Evolutionary conservation across 306 rosid genomes (phyloP), one percentile per base, ranked within the genome.

Genomic region (Cicer yamashitae): DNA sequence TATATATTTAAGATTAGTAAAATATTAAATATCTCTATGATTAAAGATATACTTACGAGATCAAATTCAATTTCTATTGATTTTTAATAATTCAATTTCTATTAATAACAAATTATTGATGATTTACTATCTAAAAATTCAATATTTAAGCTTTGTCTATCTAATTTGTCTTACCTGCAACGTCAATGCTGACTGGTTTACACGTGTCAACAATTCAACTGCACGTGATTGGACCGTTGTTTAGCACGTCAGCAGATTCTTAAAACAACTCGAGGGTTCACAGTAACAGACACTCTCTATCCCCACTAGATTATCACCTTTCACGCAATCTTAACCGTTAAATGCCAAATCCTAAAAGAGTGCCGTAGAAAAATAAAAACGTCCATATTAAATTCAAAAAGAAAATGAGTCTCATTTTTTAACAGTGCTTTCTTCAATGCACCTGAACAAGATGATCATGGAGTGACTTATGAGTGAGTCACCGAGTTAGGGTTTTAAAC

Each of bases 401-500:
- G 37, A 56, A 56, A 56, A 56, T 4, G 34, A 10, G 62, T 4
- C 22, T 56, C 14, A 56, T 34, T 56, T 56, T 56, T 45, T 9
- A 5, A 45, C 50, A 12, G 50, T 6, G 12, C 6, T 12, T 10
- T 48, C 17, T 47, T 57, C 68, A 39, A 22, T n/a, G 3, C 50
- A 39, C 69, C 47, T 63, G 47, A 38, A 38, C 12, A 61, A 63
- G 4, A 63, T 15, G 13, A 39, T 17, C 69, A 63, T 63, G 69
- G 50, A 63, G 25, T 7, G 18, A 37, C 11, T 61, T 5, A 38
- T 5, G n/a, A 58, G 14, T 38, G n/a, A 63, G 69, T 63, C 15
- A 38, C 54, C 54, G 20, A 39, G 45, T 37, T 62, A 62, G 69
- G 50, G 69, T 63, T 63, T 18, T 9, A 40, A 62, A 63, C 50